These are phyloP conservation scores for Botryotinia convoluta DNA, from an alignment of 2,329 filamentous ascomycete genomes.

Conservation along the genomic window DNA sequence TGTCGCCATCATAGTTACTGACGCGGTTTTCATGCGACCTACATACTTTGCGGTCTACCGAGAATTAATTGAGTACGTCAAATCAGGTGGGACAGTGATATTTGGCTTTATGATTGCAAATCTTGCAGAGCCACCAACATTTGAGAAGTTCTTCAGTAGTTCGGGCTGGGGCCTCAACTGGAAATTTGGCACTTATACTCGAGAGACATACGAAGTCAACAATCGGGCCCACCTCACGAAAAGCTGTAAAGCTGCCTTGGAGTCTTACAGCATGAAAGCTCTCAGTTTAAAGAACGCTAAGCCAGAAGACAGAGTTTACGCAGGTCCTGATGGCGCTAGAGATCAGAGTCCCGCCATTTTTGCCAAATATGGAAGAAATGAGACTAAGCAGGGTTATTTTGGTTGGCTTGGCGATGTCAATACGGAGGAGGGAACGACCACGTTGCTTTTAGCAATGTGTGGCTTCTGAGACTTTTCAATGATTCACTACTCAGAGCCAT, in stretches of 20 bases:
- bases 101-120: background rate
- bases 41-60: too few relatives aligned
- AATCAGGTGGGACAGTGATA: background rate
- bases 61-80: too few relatives aligned
- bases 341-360: background rate
- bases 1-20: background rate
- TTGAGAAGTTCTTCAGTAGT: too few relatives aligned
- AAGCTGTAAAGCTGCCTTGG: too few relatives aligned
- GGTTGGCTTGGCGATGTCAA: background rate
- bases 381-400: background rate
- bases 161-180: background rate
- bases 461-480: background rate
- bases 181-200: background rate
- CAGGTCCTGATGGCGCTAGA: background rate
- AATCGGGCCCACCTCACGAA: too few relatives aligned
- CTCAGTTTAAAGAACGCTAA: background rate
- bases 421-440: background rate
- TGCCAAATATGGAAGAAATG: background rate
- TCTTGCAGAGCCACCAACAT: background rate
- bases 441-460: conserved; percentile 1
- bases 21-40: too few relatives aligned
- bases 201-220: background rate
- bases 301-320: background rate
- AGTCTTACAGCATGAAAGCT: conserved; percentile 3
- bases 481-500: too few relatives aligned